Conservation (phyloP, 2,329 filamentous ascomycete genomes). For the Alternaria hordeiaustralica region DNA sequence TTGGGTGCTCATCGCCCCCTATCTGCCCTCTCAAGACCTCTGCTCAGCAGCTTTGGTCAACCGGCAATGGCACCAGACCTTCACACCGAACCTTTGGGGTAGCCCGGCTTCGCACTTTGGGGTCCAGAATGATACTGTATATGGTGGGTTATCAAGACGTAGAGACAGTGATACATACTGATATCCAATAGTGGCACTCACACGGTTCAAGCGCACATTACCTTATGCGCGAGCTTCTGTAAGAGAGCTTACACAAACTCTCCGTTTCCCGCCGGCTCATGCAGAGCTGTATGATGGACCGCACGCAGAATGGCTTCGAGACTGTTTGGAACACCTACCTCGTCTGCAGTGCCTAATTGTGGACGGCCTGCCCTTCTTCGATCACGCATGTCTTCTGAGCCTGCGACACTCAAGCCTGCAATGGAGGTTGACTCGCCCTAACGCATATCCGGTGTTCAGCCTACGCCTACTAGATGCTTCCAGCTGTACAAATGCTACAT, state of each 20-base stretch:
- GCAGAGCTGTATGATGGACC: constrained; percentile 67
- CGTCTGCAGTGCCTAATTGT: constrained; percentile 66
- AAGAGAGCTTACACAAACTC: constrained; percentile 64
- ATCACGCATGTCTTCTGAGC: constrained; percentile 63
- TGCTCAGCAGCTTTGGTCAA: constrained; percentile 64
- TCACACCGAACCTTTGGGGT: constrained; percentile 66
- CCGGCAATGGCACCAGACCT: constrained; percentile 64
- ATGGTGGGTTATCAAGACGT: constrained; percentile 46
- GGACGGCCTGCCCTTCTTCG: constrained; percentile 66
- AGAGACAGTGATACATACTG: not conserved
- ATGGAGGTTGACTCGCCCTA: constrained; percentile 26
- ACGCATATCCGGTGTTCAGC: constrained; percentile 50
- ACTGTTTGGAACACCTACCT: constrained; percentile 64
- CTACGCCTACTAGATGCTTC: constrained; percentile 64
- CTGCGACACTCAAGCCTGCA: constrained; percentile 49
- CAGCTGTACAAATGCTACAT: constrained; percentile 65
- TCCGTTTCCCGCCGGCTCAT: constrained; percentile 66
- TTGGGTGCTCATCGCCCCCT: constrained; percentile 63
- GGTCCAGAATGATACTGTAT: constrained; percentile 65
- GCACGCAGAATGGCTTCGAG: constrained; percentile 64
- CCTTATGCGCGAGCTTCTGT: constrained; percentile 60
- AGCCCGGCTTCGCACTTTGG: constrained; percentile 69
- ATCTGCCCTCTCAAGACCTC: constrained; percentile 63
- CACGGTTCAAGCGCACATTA: constrained; percentile 64
- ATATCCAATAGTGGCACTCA: constrained; percentile 59